phyloP scores from a whole-genome alignment of 163 green algal genomes.

The Chloroidium sp. region DNA sequence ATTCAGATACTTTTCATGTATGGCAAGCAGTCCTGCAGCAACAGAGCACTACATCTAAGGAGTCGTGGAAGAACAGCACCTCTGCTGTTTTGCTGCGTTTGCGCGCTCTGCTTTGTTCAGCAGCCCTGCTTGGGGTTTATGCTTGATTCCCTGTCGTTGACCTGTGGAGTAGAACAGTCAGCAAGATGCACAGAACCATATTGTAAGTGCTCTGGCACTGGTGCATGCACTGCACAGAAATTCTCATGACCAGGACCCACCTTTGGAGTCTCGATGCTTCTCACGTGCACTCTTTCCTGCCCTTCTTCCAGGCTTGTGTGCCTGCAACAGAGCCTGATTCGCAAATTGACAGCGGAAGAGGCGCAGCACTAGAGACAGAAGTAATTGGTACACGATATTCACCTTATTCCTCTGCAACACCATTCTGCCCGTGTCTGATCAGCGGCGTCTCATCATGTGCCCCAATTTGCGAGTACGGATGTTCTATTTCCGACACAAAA shows the following conservation, averaged over 20 bases:
- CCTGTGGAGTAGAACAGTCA: neutral
- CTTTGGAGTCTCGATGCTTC: constrained; percentile 46
- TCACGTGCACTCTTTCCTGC: constrained; percentile 57
- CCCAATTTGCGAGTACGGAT: too few species aligned
- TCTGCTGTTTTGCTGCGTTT: neutral
- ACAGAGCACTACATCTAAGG: too few species aligned
- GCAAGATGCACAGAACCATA: neutral
- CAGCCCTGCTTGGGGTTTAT: neutral
- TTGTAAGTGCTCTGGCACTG: neutral
- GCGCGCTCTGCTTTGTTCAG: neutral
- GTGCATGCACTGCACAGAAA: neutral
- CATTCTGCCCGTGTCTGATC: too few species aligned
- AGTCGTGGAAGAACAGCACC: too few species aligned
- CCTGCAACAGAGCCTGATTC: constrained; percentile 21
- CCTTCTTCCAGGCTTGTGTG: constrained; percentile 59
- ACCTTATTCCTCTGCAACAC: too few species aligned
- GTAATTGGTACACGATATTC: too few species aligned
- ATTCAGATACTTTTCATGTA: too few species aligned
- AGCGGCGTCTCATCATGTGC: too few species aligned
- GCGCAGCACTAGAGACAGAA: too few species aligned
- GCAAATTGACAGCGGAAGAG: too few species aligned
- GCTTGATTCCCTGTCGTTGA: neutral
- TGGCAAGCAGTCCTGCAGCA: too few species aligned
- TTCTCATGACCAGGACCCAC: constrained; percentile 3
- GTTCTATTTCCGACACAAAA: too few species aligned